Conservation (phyloP, 768 basidiomycete genomes). For the Floccularia luteovirens region DNA sequence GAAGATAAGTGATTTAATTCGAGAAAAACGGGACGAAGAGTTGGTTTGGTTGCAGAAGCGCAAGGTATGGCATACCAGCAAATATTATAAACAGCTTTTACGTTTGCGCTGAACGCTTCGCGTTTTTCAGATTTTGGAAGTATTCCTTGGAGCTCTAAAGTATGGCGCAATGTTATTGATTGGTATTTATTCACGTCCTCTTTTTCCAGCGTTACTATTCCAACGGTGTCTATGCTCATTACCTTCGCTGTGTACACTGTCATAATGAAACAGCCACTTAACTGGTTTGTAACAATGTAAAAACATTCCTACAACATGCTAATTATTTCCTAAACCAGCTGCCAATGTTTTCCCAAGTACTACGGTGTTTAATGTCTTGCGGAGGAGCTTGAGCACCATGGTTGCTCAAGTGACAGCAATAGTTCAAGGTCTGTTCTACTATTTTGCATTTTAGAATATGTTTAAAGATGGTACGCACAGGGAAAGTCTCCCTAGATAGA, state of each 20-base stretch:
- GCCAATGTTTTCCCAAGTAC: constrained; percentile 32
- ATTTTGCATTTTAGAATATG: background rate
- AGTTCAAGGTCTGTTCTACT: constrained; percentile 6
- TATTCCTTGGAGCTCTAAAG: background rate
- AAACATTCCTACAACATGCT: background rate
- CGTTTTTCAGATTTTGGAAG: background rate
- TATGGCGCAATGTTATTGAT: background rate
- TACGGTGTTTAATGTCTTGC: background rate
- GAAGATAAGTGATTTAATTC: constrained; percentile 43
- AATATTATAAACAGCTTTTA: constrained; percentile 17
- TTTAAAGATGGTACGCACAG: constrained; percentile 10
- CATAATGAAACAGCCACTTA: constrained; percentile 13
- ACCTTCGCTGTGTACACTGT: constrained; percentile 54
- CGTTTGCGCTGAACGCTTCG: background rate
- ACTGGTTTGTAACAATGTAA: constrained; percentile 9
- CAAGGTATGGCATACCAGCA: constrained; percentile 7
- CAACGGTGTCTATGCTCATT: constrained; percentile 61
- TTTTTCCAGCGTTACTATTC: constrained; percentile 37
- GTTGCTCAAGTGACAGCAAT: background rate
- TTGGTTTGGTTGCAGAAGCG: constrained; percentile 47
- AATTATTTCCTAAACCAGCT: constrained; percentile 21
- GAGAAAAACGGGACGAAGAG: constrained; percentile 57
- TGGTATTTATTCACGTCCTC: background rate
- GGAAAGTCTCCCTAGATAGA: constrained; percentile 58
- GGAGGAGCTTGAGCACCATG: background rate